Percentiles rank a stretch among this genome's conserved stretches.
phyloP scores from a whole-genome alignment of 2,329 filamentous ascomycete species.

The Colletotrichum navitas region DNA sequence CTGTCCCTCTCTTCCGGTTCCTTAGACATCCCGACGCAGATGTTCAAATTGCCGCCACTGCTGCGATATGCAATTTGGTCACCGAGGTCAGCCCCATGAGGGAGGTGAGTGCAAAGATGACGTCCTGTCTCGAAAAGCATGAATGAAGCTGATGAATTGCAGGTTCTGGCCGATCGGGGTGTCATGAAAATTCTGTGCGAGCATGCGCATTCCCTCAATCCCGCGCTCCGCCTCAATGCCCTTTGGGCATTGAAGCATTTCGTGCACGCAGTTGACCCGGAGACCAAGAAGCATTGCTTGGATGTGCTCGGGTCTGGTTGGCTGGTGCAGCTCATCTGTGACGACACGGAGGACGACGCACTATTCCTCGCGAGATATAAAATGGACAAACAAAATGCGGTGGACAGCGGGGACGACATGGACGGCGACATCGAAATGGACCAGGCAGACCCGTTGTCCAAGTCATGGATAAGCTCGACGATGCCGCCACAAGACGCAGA shows the following conservation, averaged over 20 bases:
- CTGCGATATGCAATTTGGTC: conserved; percentile 86
- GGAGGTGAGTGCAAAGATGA: conserved; percentile 69
- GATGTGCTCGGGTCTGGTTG: conserved; percentile 83
- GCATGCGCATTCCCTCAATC: conserved; percentile 84
- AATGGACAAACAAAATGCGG: conserved; percentile 46
- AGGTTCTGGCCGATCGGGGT: conserved; percentile 80
- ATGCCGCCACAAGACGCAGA: conserved; percentile 40
- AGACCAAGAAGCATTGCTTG: conserved; percentile 81
- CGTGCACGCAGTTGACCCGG: conserved; percentile 77
- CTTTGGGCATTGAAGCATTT: conserved; percentile 96
- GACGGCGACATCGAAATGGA: conserved; percentile 72
- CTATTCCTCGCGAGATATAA: conserved; percentile 56
- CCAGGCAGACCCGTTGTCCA: conserved; percentile 58
- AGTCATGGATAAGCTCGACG: conserved; percentile 41
- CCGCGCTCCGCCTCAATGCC: conserved; percentile 84
- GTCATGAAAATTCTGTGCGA: conserved; percentile 83
- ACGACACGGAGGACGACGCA: conserved; percentile 68
- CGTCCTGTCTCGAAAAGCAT: too few species aligned
- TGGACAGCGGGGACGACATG: conserved; percentile 54
- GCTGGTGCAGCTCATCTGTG: conserved; percentile 82
- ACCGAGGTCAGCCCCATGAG: conserved; percentile 93
- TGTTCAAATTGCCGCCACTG: conserved; percentile 87
- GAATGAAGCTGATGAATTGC: conserved; percentile 30
- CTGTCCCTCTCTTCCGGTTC: conserved; percentile 80
- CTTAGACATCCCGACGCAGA: conserved; percentile 81